Percentiles rank a stretch among this genome's conserved stretches.
Conservation (phyloP, 2,329 filamentous ascomycete genomes). For the Venturia nashicola region DNA sequence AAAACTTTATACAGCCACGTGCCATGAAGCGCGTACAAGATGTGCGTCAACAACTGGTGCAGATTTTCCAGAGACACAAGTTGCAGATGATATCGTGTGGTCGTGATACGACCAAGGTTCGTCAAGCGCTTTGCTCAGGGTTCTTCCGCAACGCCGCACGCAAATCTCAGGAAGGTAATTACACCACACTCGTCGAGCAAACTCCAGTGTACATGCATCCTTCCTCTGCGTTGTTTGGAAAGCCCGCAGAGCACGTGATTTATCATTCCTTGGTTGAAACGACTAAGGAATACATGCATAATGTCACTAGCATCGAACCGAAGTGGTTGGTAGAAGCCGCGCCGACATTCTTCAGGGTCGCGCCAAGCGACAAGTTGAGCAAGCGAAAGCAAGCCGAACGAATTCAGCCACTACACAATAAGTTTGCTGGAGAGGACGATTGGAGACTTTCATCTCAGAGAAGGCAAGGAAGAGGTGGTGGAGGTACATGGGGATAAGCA, state of each 20-base stretch:
- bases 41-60: conserved; percentile 79
- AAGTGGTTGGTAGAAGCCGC: conserved; percentile 90
- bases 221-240: conserved; percentile 81
- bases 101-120: conserved; percentile 72
- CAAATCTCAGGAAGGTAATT: conserved; percentile 92
- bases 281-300: conserved; percentile 97
- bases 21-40: conserved; percentile 83
- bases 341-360: conserved; percentile 98
- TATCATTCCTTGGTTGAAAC: conserved; percentile 87
- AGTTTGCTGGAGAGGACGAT: conserved; percentile 84
- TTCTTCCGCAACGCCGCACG: conserved; percentile 94
- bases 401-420: conserved; percentile 90
- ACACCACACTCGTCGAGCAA: conserved; percentile 92
- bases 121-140: conserved; percentile 78
- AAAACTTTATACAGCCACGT: conserved; percentile 92
- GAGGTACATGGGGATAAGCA: conserved; percentile 80
- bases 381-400: conserved; percentile 90
- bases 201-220: conserved; percentile 94
- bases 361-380: conserved; percentile 70
- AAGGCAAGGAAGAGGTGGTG: conserved; percentile 71
- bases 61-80: conserved; percentile 87
- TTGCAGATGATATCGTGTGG: conserved; percentile 76
- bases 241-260: conserved; percentile 91
- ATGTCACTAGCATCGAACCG: conserved; percentile 83
- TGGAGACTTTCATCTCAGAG: conserved; percentile 87